phyloP scores from a whole-genome alignment of 2,329 filamentous ascomycete genomes.

The Aspergillus sp. region DNA sequence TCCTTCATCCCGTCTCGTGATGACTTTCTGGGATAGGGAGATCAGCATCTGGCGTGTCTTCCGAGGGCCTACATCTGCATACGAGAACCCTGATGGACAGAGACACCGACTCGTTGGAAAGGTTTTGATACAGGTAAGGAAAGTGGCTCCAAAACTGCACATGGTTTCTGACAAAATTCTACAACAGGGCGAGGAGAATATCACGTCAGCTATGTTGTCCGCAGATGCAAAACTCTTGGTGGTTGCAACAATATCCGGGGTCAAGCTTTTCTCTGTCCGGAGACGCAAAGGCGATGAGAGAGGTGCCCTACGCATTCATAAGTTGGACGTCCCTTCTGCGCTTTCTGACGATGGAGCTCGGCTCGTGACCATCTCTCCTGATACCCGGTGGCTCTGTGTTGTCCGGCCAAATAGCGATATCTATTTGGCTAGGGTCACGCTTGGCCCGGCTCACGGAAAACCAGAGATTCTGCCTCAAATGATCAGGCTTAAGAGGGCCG shows the following conservation, averaged over 20 bases:
- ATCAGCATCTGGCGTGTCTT: conserved; percentile 68
- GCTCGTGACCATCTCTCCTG: conserved; percentile 45
- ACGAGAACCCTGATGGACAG: conserved; percentile 32
- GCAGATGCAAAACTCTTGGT: conserved; percentile 62
- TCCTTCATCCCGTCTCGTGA: conserved; percentile 61
- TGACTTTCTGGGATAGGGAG: conserved; percentile 88
- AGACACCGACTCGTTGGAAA: conserved; percentile 51
- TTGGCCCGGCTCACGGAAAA: conserved; percentile 32
- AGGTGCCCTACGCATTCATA: conserved; percentile 59
- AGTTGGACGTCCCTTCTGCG: conserved; percentile 53
- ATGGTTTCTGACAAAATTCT: conserved; percentile 32
- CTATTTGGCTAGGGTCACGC: conserved; percentile 42
- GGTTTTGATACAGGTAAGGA: conserved; percentile 45
- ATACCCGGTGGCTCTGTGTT: conserved; percentile 37
- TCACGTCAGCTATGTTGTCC: conserved; percentile 65
- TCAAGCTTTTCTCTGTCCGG: conserved; percentile 67
- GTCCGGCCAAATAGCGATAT: conserved; percentile 54
- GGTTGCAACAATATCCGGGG: conserved; percentile 62
- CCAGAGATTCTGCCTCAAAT: conserved; percentile 37
- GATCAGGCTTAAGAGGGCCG: conserved; percentile 30
- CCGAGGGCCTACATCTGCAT: conserved; percentile 37
- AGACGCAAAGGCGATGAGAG: conserved; percentile 43
- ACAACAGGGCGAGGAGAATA: conserved; percentile 65
- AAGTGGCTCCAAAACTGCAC: not conserved
- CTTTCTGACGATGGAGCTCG: conserved; percentile 57